phyloP scores from a whole-genome alignment of 2,329 filamentous ascomycete genomes.

The Microcyclospora pomicola region DNA sequence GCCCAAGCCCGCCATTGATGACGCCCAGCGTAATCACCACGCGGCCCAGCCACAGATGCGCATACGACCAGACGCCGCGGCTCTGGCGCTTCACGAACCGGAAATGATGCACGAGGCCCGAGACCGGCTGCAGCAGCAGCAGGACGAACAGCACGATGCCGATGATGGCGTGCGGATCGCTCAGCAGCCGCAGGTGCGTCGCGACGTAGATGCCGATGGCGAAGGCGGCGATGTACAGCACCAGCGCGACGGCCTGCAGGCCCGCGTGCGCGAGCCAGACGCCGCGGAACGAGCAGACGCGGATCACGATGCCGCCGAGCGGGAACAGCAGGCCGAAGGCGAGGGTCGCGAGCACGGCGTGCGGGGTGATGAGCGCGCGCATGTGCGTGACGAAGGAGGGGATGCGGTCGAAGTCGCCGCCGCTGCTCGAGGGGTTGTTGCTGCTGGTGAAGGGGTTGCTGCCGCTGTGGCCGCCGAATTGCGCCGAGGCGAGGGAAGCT shows the following conservation, averaged over 20 bases:
- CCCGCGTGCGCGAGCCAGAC: conserved; percentile 32
- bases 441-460: conserved; percentile 1
- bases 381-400: too few relatives aligned
- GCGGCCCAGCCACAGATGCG: conserved; percentile 43
- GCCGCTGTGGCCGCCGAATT: conserved; percentile 1
- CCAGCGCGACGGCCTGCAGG: conserved; percentile 37
- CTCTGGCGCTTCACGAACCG: conserved; percentile 35
- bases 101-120: conserved; percentile 40
- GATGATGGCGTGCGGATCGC: conserved; percentile 38
- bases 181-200: conserved; percentile 14
- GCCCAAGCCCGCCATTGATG: conserved; percentile 43
- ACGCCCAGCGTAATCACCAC: conserved; percentile 38
- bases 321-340: conserved; percentile 36
- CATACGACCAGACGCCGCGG: conserved; percentile 34
- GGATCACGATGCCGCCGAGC: conserved; percentile 32
- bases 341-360: conserved; percentile 31
- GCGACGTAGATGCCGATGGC: conserved; percentile 39
- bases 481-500: conserved; percentile 1
- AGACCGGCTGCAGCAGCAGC: conserved; percentile 42
- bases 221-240: conserved; percentile 36
- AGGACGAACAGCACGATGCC: conserved; percentile 37
- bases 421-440: neutral
- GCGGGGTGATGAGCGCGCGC: conserved; percentile 23
- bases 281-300: conserved; percentile 31
- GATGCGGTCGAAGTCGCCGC: neutral